Evolutionary conservation across 345 rosid genomes (phyloP), one percentile per base, ranked within the genome.

Genomic region (Passiflora organensis): DNA sequence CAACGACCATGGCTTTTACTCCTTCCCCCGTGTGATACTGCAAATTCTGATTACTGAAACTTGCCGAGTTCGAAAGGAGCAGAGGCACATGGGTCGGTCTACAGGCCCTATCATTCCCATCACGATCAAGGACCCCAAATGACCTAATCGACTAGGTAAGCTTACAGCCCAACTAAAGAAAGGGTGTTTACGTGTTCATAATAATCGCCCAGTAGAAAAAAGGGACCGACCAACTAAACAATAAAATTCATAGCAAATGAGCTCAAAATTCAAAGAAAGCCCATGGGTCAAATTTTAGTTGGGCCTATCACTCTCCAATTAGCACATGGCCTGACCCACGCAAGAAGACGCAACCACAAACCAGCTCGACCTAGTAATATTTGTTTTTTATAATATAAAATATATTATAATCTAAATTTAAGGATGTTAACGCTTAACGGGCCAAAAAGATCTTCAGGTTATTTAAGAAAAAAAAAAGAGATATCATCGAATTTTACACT

Each of bases 321-420:
- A 63, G 66, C 83, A 86, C 62, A 81, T 44, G 6, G 89, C 74
- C 16, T 91, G 76, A 16, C 87, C 89, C 5, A 73, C 66, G 62
- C 81, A 79, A 56, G 91, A 91, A 19, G 91, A 87, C 37, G 77
- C 78, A 52, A 79, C 93, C 45, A 90, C 97, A 21, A 87, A n/a
- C n/a, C n/a, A n/a, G n/a, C n/a, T n/a, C n/a, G n/a, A n/a, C n/a
- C n/a, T n/a, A n/a, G n/a, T n/a, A n/a, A n/a, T n/a, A n/a, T n/a
- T n/a, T n/a, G n/a, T n/a, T n/a, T n/a, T n/a, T n/a, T n/a, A n/a
- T n/a, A n/a, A n/a, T n/a, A n/a, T n/a, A n/a, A n/a, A n/a, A n/a
- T n/a, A n/a, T n/a, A n/a, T n/a, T n/a, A n/a, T n/a, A n/a, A n/a
- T n/a, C n/a, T n/a, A n/a, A n/a, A n/a, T n/a, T n/a, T n/a, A n/a